Evolutionary conservation across 2,329 filamentous ascomycete genomes (phyloP), one percentile per base, ranked within the genome.

Genomic region (Sarocladium strictum): DNA sequence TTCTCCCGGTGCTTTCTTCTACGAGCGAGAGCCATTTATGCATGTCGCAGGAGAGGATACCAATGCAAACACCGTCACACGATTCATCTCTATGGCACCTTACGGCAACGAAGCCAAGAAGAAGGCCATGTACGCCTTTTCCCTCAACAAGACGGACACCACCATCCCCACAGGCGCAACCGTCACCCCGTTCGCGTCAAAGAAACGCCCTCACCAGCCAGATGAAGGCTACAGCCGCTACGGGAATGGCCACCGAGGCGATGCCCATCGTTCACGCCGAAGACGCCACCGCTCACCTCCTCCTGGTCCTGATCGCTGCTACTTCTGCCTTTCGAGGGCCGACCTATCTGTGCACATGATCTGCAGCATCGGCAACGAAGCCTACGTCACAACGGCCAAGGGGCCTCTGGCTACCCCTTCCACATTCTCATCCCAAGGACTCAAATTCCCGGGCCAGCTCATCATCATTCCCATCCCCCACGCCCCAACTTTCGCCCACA

Each of bases 251-350:
- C 70, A 71, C 26, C 65, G 78, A 45, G 71, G 77, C 47, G 68
- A 76, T 47, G 63, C 71, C 33, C 70, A 74, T 29, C 67, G 73
- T 37, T 69, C 73, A 41, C 71, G 75, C 12, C 69, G 72, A 12
- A 69, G 78, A 62, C 75, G 76, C 14, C 72, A 72, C 1, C 55
- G 70, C 67, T 63, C 77, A 5, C 84, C 85, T 12, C 84, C 83
- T 6, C 84, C 84, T 0, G 84, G 85, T 0, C 90, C 90, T 2
- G 85, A 86, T 53, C 81, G 87, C 63, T 99, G 94, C 72, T 99
- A 94, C 76, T 97, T 99, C 75, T 99, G 94, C 67, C 79, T 99
- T 11, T 92, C 90, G 5, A 97, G 96, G 68, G 84, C 88, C 5
- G 87, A 87, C 57, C 76, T 94, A 43, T 87, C 89, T 53, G 87